Evolutionary conservation across 768 basidiomycete genomes (phyloP).

Genomic region (Boletus sp.): DNA sequence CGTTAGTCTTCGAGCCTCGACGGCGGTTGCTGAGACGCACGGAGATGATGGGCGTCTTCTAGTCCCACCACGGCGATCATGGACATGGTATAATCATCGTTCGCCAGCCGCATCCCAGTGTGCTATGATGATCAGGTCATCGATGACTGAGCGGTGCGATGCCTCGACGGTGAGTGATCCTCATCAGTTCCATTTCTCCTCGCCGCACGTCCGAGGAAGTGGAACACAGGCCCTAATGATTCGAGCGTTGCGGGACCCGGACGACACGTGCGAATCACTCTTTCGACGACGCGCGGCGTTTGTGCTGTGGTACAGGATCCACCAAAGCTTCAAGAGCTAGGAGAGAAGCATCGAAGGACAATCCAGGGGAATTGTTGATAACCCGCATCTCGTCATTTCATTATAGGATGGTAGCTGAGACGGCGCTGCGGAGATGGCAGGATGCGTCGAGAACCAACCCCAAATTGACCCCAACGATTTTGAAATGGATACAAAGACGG

Average conservation of each 20-base stretch:
- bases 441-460: constrained; percentile 18
- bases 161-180: constrained; percentile 15
- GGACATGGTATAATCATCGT: neutral
- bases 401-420: constrained; percentile 14
- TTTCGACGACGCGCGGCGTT: constrained; percentile 17
- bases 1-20: constrained; percentile 1
- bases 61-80: constrained; percentile 15
- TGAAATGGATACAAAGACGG: constrained; percentile 12
- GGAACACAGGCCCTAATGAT: constrained; percentile 1
- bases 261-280: constrained; percentile 20
- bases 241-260: constrained; percentile 1
- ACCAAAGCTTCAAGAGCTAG: constrained; percentile 20
- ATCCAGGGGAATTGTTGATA: constrained; percentile 19
- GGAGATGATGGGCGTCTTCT: constrained; percentile 7
- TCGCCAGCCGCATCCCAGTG: neutral
- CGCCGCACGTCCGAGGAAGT: constrained; percentile 6
- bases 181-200: constrained; percentile 18
- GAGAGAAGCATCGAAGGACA: constrained; percentile 24
- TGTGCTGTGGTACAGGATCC: constrained; percentile 27
- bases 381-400: constrained; percentile 27
- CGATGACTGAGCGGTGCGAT: constrained; percentile 10
- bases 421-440: constrained; percentile 28
- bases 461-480: constrained; percentile 6
- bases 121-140: constrained; percentile 1
- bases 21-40: constrained; percentile 6